Conservation (phyloP, 2,329 filamentous ascomycete species). For the Ceratocystis cacaofunesta region DNA sequence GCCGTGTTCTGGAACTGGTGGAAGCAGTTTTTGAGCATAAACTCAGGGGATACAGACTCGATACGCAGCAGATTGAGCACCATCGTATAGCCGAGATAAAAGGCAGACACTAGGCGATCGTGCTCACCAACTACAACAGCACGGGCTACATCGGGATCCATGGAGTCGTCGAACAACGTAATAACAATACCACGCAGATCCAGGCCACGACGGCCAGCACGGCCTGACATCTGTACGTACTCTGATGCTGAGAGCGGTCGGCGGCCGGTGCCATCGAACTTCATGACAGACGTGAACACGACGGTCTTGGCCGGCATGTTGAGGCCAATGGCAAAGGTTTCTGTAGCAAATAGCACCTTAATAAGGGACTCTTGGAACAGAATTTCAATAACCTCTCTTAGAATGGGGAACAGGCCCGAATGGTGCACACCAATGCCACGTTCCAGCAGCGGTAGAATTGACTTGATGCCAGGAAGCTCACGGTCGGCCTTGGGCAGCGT, state of each 20-base stretch:
- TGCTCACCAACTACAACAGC: slow-evolving; percentile 93
- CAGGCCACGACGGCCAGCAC: slow-evolving; percentile 88
- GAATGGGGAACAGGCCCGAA: slow-evolving; percentile 81
- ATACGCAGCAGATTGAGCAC: slow-evolving; percentile 90
- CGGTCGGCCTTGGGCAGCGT: slow-evolving; percentile 86
- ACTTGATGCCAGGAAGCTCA: slow-evolving; percentile 72
- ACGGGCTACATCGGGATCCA: slow-evolving; percentile 87
- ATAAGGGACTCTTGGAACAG: slow-evolving; percentile 95
- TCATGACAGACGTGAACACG: slow-evolving; percentile 92
- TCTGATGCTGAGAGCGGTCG: slow-evolving; percentile 86
- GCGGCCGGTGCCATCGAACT: slow-evolving; percentile 72
- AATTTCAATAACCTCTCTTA: slow-evolving; percentile 98
- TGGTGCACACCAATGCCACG: slow-evolving; percentile 96
- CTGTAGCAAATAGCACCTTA: slow-evolving; percentile 94
- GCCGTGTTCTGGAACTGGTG: slow-evolving; percentile 96
- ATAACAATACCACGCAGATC: slow-evolving; percentile 97
- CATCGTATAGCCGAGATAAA: slow-evolving; percentile 98
- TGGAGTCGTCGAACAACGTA: slow-evolving; percentile 97
- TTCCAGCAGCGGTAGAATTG: slow-evolving; percentile 75
- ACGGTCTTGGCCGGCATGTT: slow-evolving; percentile 99
- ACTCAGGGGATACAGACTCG: slow-evolving; percentile 97
- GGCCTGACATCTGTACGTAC: slow-evolving; percentile 97
- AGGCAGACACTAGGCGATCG: slow-evolving; percentile 92
- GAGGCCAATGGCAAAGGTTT: slow-evolving; percentile 94
- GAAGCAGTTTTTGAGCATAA: slow-evolving; percentile 97